phyloP scores from a whole-genome alignment of 441 rosid genomes.

The Populus tomentosa region DNA sequence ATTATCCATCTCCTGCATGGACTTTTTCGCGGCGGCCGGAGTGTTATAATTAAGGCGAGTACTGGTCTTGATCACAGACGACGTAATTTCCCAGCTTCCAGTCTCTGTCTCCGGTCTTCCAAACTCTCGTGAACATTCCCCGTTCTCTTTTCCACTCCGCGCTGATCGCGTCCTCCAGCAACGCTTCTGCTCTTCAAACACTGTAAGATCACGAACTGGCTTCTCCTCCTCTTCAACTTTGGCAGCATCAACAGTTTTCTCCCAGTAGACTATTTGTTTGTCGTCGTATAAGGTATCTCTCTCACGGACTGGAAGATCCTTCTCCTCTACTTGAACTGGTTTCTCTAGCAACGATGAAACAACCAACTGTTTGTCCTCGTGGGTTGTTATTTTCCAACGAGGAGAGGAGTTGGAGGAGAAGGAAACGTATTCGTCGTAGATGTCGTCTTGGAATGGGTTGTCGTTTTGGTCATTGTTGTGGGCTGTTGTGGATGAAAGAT shows the following conservation, averaged over 20 bases:
- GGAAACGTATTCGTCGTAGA: conserved; percentile 32
- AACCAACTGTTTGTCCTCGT: neutral
- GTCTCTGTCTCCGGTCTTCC: conserved; percentile 24
- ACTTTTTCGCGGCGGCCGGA: conserved; percentile 17
- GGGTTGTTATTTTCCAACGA: neutral
- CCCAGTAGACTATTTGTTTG: neutral
- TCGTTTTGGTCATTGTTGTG: neutral
- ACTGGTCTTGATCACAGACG: neutral
- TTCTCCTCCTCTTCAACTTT: neutral
- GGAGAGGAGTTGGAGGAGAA: conserved; percentile 2
- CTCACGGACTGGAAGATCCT: conserved; percentile 14
- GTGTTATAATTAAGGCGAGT: neutral
- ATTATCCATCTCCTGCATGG: conserved; percentile 41
- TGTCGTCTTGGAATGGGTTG: neutral
- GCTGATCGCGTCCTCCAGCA: conserved; percentile 33
- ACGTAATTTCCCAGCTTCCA: conserved; percentile 16
- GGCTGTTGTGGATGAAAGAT: conserved; percentile 4
- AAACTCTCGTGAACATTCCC: conserved; percentile 6
- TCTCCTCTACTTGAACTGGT: neutral
- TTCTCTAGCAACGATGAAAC: neutral
- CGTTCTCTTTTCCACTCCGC: conserved; percentile 6
- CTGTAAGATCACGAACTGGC: neutral
- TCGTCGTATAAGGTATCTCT: neutral
- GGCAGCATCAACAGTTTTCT: conserved; percentile 10
- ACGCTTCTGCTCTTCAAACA: conserved; percentile 9